Evolutionary conservation across 2,329 filamentous ascomycete genomes (phyloP).

Genomic region (Arthrobotrys sinensis): DNA sequence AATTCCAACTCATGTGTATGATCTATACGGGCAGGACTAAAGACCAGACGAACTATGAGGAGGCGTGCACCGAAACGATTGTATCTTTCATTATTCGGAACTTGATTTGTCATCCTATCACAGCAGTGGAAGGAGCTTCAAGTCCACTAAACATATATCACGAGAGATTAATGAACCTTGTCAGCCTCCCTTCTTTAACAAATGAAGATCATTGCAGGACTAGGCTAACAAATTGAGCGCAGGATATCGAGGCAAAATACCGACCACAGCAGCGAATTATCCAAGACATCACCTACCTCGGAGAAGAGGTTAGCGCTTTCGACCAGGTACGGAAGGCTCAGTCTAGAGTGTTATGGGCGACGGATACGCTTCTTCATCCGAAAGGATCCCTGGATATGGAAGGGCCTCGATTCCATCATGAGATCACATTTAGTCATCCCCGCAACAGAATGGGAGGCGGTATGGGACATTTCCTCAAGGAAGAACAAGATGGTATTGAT

Average conservation of each 20-base stretch:
- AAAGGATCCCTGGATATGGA: conserved; percentile 36
- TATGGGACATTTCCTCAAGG: not conserved
- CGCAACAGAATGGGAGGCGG: conserved; percentile 21
- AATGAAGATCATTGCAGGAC: not conserved
- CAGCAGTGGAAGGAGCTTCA: conserved; percentile 4
- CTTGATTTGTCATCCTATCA: conserved; percentile 22
- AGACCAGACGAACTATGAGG: conserved; percentile 40
- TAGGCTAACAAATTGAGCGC: not conserved
- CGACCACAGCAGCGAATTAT: conserved; percentile 35
- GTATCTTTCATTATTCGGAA: conserved; percentile 28
- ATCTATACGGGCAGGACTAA: conserved; percentile 35
- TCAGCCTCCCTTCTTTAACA: not conserved
- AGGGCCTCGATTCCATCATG: not conserved
- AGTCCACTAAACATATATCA: conserved; percentile 18
- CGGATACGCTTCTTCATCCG: conserved; percentile 26
- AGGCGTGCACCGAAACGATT: conserved; percentile 28
- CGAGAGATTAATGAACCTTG: conserved; percentile 29
- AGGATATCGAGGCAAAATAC: conserved; percentile 27
- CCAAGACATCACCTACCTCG: conserved; percentile 18
- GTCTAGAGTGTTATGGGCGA: conserved; percentile 7
- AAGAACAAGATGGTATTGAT: conserved; percentile 10
- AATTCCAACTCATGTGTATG: conserved; percentile 43
- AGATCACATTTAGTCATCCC: not conserved
- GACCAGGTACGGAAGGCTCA: conserved; percentile 3
- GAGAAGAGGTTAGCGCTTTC: conserved; percentile 13